phyloP scores from a whole-genome alignment of 176 grass and related monocot species.

The Aegilops umbellulata region DNA sequence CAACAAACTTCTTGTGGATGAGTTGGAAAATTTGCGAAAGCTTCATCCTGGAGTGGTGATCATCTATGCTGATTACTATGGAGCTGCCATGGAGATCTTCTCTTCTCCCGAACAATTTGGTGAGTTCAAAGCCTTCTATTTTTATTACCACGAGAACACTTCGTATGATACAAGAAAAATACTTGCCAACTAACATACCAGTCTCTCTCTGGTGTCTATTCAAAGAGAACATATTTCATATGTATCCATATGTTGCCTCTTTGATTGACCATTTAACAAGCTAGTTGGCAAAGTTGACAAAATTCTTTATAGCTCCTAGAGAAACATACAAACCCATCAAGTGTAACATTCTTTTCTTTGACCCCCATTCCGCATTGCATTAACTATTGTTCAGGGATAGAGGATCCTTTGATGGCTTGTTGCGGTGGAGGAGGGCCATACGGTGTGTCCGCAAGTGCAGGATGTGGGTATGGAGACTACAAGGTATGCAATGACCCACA shows the following conservation, averaged over 20 bases:
- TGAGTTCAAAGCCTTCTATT: slow-evolving; percentile 30
- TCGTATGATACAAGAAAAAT: not conserved
- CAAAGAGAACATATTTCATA: not conserved
- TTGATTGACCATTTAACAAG: no score
- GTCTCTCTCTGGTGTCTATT: not conserved
- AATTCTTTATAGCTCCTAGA: no score
- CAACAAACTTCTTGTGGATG: slow-evolving; percentile 52
- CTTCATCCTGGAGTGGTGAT: slow-evolving; percentile 48
- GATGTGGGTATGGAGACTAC: slow-evolving; percentile 35
- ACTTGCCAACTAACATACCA: not conserved
- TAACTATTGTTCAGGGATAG: slow-evolving; percentile 41
- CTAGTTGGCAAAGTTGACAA: no score
- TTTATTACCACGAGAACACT: slow-evolving; percentile 1
- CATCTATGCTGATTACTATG: slow-evolving; percentile 79
- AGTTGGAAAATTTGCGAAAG: slow-evolving; percentile 54
- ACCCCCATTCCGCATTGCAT: not conserved
- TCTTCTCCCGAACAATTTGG: slow-evolving; percentile 52
- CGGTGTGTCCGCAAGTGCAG: not conserved
- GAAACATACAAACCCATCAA: no score
- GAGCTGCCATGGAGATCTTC: slow-evolving; percentile 67
- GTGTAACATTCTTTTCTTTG: not conserved
- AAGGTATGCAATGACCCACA: slow-evolving; percentile 44
- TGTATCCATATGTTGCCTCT: no score
- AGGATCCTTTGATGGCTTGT: slow-evolving; percentile 47
- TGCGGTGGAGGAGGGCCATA: slow-evolving; percentile 48